These are phyloP conservation scores for Clonostachys chloroleuca DNA, from an alignment of 2,329 filamentous ascomycete species.

Conservation along the genomic window DNA sequence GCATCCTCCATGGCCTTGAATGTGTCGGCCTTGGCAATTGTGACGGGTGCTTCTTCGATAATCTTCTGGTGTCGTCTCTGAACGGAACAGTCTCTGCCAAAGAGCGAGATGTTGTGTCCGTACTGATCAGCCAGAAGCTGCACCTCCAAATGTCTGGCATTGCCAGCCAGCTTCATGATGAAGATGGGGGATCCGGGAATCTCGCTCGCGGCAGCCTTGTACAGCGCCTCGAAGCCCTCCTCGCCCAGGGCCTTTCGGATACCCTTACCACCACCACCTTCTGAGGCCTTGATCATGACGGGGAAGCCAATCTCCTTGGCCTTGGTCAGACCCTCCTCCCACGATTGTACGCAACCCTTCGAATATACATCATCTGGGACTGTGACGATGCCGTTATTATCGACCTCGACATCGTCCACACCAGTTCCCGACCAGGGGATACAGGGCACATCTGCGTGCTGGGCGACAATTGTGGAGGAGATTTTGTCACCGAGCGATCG, in stretches of 20 bases:
- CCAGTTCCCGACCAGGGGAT: constrained; percentile 99
- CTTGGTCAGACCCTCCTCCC: constrained; percentile 82
- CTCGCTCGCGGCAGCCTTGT: constrained; percentile 94
- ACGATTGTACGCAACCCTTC: constrained; percentile 85
- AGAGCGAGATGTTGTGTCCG: constrained; percentile 98
- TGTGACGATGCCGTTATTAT: constrained; percentile 83
- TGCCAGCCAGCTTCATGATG: constrained; percentile 99
- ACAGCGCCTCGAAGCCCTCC: constrained; percentile 79
- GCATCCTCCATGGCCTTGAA: constrained; percentile 97
- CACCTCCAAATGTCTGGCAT: constrained; percentile 94
- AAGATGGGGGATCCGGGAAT: constrained; percentile 99
- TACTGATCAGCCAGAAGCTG: constrained; percentile 98
- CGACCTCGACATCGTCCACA: constrained; percentile 75
- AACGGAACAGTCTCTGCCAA: constrained; percentile 97
- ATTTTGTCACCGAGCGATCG: constrained; percentile 99
- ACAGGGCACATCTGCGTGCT: constrained; percentile 92
- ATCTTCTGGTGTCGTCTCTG: constrained; percentile 99
- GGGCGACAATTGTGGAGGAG: constrained; percentile 97
- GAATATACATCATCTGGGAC: constrained; percentile 82
- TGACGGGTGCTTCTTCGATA: constrained; percentile 97
- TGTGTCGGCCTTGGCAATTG: constrained; percentile 82
- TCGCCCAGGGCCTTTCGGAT: constrained; percentile 91
- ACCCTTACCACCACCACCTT: constrained; percentile 98
- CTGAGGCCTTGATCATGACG: constrained; percentile 99
- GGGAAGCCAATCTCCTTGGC: constrained; percentile 94